Base-by-base conservation (phyloP, 1,139 yeast species). In the Nakaseomyces glabratus region DNA sequence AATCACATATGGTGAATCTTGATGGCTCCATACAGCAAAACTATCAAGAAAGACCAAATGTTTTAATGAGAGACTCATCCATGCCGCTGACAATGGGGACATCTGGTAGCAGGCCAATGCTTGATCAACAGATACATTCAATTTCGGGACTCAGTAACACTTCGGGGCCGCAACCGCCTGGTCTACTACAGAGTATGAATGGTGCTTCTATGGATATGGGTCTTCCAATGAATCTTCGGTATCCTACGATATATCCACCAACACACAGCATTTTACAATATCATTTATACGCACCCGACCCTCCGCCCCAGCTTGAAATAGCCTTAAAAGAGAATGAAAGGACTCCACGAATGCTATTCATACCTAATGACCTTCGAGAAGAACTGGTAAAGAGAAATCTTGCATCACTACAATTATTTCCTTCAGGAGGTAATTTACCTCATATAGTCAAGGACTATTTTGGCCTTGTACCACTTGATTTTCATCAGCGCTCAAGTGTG, bases 251-350 rank as follows among this genome's bases (percentile, higher is more conserved):
- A 11, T 53, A 53, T 31, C 60, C 58, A 13, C 59, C 60, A n/a
- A 51, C 56, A 12, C 60, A 51, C 32, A 51, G 57, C 43, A 45
- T 95, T 1, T 63, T 85, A 33, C 90, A 86, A 50, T 82, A 84
- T 52, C 95, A 88, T 58, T 61, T 86, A 33, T 88, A 88, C 58
- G 93, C 96, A 0, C 96, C 97, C 1, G 72, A 74, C 13, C 84
- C 94, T 3, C 93, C 93, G 4, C 88, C 88, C 18, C 74, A 82
- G 44, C 59, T 75, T 39, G 65, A 69, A 13, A 59, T 72, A 7
- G 76, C 78, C 4, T 61, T 80, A 42, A 69, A 72, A 28, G 73
- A 82, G 1, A 75, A 85, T 54, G 88, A 85, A 58, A 70, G 85
- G 33, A 73, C 73, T 26, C 73, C 79, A 4, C 73, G 72, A 40